Evolutionary conservation across 768 basidiomycete genomes (phyloP), one percentile per base, ranked within the genome.

Genomic region (Clathrus columnatus): DNA sequence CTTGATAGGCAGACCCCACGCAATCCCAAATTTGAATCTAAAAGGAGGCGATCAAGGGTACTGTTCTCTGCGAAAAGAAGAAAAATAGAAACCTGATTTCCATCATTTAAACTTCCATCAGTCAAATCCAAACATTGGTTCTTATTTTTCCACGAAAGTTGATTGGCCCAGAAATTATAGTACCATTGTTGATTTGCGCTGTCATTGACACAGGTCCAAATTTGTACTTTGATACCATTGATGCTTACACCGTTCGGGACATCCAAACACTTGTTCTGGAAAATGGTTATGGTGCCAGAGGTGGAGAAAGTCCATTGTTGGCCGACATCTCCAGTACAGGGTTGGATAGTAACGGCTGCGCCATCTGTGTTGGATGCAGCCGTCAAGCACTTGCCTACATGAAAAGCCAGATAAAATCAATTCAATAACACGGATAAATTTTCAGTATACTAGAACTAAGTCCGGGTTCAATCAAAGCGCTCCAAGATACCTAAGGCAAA

Each of bases 91-190:
- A 79, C 77, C 8, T 62, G 67, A 41, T 68, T 79, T 0, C 76
- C 76, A 59, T 73, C 69, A 8, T 67, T 60, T 41, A 64, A 64
- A 36, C 60, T 72, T 1, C 78, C 78, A 14, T 62, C 68, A 0
- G 72, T 67, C 47, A 82, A 65, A 57, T 82, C 80, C 28, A 77
- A 57, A 54, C 79, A 81, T 57, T 78, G 78, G 51, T 72, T 72
- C 45, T 71, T 72, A 57, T 74, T 70, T 24, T 70, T 71, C 79
- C 78, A 81, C 1, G 73, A 62, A 29, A 79, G 65, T 48, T 51
- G 47, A 42, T 59, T 56, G 36, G 55, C 59, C 14, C 51, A 32
- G n/a, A 72, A 73, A 62, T 79, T 79, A 26, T 61, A 70, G 61
- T 71, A 80, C 55, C 71, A 65, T 61, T 81, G 78, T 60, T 78